Conservation (phyloP, 75 land plant species). For the Adiantum capillusveneris region DNA sequence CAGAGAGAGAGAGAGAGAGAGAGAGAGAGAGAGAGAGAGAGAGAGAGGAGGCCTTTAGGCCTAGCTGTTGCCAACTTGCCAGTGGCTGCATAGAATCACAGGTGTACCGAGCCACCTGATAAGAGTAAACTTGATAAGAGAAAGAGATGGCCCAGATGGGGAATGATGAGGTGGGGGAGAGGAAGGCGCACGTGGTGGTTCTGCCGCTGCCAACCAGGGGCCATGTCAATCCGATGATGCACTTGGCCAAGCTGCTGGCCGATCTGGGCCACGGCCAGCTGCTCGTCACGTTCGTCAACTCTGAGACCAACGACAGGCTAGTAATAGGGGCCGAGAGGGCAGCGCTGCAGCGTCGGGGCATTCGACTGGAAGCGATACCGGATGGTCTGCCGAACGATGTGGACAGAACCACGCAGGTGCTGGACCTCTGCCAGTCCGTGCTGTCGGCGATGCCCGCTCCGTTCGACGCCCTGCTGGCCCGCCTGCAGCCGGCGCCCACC, state of each 20-base stretch:
- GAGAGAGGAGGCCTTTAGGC: too few species aligned
- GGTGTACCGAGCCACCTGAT: too few species aligned
- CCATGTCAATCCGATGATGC: slow-evolving; percentile 13
- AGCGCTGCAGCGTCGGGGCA: not conserved
- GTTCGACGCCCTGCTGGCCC: not conserved
- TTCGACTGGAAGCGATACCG: not conserved
- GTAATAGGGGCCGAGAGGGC: not conserved
- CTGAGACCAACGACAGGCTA: not conserved
- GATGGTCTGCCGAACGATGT: not conserved
- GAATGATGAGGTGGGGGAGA: too few species aligned
- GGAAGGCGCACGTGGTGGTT: slow-evolving; percentile 12
- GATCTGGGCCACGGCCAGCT: not conserved
- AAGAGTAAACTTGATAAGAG: too few species aligned
- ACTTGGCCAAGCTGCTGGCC: not conserved
- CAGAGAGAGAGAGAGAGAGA: too few species aligned
- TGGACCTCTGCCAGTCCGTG: not conserved
- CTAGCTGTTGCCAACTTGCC: too few species aligned
- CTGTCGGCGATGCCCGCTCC: not conserved
- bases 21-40: too few species aligned
- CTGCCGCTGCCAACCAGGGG: slow-evolving; percentile 12
- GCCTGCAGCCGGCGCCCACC: not conserved
- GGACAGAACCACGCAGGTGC: slow-evolving; percentile 1
- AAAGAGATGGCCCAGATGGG: too few species aligned
- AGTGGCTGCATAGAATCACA: too few species aligned
- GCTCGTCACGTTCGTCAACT: slow-evolving; percentile 14